A percentile compares a stretch with the other conserved stretches of the same genome.
phyloP scores from a whole-genome alignment of 345 rosid species.

The Melaleuca quinquenervia region DNA sequence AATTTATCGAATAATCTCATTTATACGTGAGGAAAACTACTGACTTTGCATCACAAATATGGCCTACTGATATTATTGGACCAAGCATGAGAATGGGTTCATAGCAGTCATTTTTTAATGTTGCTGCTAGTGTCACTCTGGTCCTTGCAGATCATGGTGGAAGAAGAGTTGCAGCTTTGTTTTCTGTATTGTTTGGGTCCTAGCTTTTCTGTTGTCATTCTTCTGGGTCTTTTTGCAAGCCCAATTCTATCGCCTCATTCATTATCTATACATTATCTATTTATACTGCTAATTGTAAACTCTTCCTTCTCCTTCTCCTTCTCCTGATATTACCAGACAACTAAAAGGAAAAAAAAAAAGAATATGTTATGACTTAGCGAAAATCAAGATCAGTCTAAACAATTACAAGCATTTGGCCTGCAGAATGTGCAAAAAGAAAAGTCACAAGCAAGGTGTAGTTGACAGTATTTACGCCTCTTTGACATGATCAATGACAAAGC shows the following conservation, averaged over 20 bases:
- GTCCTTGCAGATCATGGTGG: not conserved
- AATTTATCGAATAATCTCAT: not conserved
- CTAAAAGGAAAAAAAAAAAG: not conserved
- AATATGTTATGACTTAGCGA: not conserved
- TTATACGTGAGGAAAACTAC: not conserved
- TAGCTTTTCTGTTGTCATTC: not conserved
- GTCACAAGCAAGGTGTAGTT: not conserved
- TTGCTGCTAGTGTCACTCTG: not conserved
- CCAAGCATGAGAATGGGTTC: not conserved
- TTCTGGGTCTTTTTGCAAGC: not conserved
- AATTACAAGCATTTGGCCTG: not conserved
- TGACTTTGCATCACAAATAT: not conserved
- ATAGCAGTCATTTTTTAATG: not conserved
- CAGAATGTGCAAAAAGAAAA: not conserved
- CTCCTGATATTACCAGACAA: not conserved
- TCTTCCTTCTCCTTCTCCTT: not conserved
- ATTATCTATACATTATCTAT: not conserved
- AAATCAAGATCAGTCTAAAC: not conserved
- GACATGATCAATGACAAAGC: not conserved
- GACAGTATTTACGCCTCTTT: not conserved
- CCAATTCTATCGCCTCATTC: not conserved
- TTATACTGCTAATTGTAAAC: not conserved
- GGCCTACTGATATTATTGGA: not conserved
- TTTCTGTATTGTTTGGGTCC: not conserved
- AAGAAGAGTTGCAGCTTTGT: not conserved